Conservation (phyloP, 768 basidiomycete species). For the Mycena galericulata region DNA sequence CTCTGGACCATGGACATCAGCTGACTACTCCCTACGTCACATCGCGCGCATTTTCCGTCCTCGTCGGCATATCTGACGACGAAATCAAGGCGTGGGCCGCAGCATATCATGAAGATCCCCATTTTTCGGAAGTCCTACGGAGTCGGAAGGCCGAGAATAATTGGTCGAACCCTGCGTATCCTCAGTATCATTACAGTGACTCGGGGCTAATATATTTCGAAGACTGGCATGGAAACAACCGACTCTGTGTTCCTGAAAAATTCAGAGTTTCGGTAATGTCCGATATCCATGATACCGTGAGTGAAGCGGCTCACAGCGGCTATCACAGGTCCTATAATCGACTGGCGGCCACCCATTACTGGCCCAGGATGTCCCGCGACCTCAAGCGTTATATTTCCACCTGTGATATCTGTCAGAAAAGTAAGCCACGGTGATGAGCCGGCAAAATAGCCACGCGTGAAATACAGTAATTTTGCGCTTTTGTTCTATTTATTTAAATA, state of each 20-base stretch:
- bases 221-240: constrained; percentile 39
- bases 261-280: constrained; percentile 34
- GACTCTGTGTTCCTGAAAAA: constrained; percentile 43
- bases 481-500: no score
- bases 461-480: no score
- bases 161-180: constrained; percentile 10
- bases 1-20: neutral
- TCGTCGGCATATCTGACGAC: neutral
- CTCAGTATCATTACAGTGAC: constrained; percentile 24
- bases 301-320: constrained; percentile 45
- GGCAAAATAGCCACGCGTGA: no score
- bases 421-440: no score
- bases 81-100: constrained; percentile 7
- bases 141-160: neutral
- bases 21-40: neutral
- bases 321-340: constrained; percentile 41
- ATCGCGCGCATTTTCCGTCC: neutral
- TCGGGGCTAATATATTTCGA: constrained; percentile 39
- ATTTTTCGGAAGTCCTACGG: neutral
- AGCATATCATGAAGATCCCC: neutral
- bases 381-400: constrained; percentile 35
- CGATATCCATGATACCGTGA: constrained; percentile 38
- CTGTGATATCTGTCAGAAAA: constrained; percentile 42
- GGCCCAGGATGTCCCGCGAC: constrained; percentile 46
- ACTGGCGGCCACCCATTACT: constrained; percentile 42